These are phyloP conservation scores for Suillus cothurnatus DNA, from an alignment of 768 basidiomycete genomes.

Conservation along the genomic window DNA sequence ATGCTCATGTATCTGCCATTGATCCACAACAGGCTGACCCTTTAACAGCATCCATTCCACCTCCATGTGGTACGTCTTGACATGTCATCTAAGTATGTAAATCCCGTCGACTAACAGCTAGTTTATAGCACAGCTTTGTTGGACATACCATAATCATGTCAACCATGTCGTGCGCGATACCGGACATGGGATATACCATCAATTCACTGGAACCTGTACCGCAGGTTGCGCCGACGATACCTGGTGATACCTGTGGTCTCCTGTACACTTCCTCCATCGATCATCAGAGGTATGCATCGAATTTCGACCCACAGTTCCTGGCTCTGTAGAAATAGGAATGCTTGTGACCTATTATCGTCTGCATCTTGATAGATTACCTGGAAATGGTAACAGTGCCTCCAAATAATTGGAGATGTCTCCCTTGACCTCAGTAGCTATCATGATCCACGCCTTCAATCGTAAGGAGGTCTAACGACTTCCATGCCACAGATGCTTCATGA, in stretches of 20 bases:
- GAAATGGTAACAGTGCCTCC: neutral
- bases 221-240: neutral
- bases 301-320: neutral
- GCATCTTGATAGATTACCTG: neutral
- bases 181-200: too few species aligned
- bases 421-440: neutral
- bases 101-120: neutral
- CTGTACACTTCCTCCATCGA: neutral
- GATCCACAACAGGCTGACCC: neutral
- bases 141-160: neutral
- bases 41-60: constrained; percentile 26
- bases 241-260: neutral
- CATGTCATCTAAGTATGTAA: neutral
- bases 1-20: neutral
- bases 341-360: neutral
- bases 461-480: neutral
- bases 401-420: neutral
- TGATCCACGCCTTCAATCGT: neutral
- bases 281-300: neutral
- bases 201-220: neutral
- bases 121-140: neutral
- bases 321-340: neutral
- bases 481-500: neutral
- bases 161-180: neutral
- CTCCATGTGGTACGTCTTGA: constrained; percentile 17